Evolutionary conservation across 2,329 filamentous ascomycete species (phyloP), one percentile per base, ranked within the genome.

Genomic region (Beauveria pseudobassiana): DNA sequence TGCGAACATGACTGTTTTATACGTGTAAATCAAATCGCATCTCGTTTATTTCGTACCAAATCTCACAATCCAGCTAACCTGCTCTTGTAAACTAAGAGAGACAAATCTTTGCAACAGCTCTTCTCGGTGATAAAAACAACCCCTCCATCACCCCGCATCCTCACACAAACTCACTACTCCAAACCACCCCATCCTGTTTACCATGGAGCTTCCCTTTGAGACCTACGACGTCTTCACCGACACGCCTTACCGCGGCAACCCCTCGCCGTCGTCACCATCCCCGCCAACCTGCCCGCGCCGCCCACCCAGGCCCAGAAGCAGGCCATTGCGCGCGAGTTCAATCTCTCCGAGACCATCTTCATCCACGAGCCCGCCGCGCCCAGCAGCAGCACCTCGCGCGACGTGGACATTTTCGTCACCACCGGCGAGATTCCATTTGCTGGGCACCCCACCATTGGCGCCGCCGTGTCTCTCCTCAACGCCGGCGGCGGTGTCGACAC

Each of bases 291-390:
- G 9, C 66, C 72, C n/a, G 67, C 68, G 16, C 38, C 38, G 49
- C 73, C 86, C 24, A 76, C 77, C 2, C 79, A 83, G 66, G 69
- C 74, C 2, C 77, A 80, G 67, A 87, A 87, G 68, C 83, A 85
- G 68, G 69, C 73, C 64, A 81, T 87, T 63, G 83, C 85, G 49
- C 75, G 77, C 61, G 85, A 88, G 71, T 87, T 87, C 75, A 85
- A 85, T 71, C 80, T 85, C 67, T 85, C 82, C 56, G 84, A 87
- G 71, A 87, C 84, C 0, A 82, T 86, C 52, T 87, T 87, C 68
- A 72, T 87, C 40, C 82, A 87, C 72, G 59, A 49, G 50, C 50
- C 50, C 42, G 67, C 71, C 53, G 64, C 69, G 24, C 8, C 52
- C 22, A 10, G 22, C 46, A 62, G 65, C 63, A 64, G 59, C 63